Evolutionary conservation across 129 eudicot species (phyloP).

Genomic region (Scalesia atractyloides): DNA sequence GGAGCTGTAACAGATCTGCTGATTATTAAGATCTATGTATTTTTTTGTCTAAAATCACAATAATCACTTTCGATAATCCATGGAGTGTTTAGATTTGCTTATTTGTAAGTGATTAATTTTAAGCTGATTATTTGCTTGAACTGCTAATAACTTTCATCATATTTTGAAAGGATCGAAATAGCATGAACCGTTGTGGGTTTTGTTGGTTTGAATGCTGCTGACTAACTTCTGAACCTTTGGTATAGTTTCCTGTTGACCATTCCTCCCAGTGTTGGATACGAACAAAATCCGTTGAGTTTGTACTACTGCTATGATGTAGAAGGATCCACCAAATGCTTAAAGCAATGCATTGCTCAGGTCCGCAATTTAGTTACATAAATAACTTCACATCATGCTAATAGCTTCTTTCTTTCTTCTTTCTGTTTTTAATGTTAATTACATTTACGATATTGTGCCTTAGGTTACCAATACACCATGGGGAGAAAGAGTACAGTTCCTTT

Average conservation of each 20-base stretch:
- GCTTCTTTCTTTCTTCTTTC: not conserved
- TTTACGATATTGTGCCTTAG: conserved; percentile 36
- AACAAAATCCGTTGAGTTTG: conserved; percentile 86
- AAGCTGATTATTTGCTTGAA: not conserved
- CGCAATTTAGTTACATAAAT: conserved; percentile 9
- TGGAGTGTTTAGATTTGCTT: not conserved
- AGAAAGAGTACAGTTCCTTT: conserved; percentile 77
- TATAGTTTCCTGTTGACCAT: conserved; percentile 83
- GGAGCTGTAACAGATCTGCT: not conserved
- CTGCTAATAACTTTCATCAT: not conserved
- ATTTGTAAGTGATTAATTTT: not conserved
- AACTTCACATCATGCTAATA: not conserved
- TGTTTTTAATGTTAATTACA: not conserved
- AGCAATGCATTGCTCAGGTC: conserved; percentile 94
- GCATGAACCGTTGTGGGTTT: conserved; percentile 5
- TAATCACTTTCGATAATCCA: not conserved
- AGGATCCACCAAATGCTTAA: conserved; percentile 50
- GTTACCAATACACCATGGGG: conserved; percentile 99
- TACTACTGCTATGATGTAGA: conserved; percentile 81
- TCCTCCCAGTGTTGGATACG: conserved; percentile 97
- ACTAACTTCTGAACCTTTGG: conserved; percentile 13
- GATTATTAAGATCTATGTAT: not conserved
- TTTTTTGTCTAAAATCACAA: not conserved
- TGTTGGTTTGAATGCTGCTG: not conserved
- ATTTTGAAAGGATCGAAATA: not conserved